Base-by-base conservation (phyloP, 2,329 filamentous ascomycete species). In the Fusarium verrucosum region DNA sequence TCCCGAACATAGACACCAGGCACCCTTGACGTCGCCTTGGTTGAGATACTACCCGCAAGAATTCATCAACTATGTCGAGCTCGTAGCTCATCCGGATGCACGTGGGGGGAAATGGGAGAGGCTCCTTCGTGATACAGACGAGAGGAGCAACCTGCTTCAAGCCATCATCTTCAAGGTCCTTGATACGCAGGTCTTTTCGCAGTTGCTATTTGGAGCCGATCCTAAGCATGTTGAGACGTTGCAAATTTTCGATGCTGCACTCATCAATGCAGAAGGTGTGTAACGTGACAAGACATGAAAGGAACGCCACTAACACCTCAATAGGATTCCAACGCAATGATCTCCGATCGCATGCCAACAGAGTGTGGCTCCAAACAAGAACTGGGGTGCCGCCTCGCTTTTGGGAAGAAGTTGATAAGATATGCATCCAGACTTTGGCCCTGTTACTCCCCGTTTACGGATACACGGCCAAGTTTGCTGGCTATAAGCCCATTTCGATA, bases 171-270 rank as follows among this genome's bases (percentile, higher is more conserved):
- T 74, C 61, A 71, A 59, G 58, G 52, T 73, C 30, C 56, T 76
- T 16, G 67, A 73, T 10, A 56, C 54, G 5, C 46, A 68, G 1
- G 59, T 75, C 17, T 74, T 77, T 17, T 72, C 71, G 7, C 44
- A 54, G 13, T 59, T 74, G 9, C 63, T 77, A 4, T 77, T 77
- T 58, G 76, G 75, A 11, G 74, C 75, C 19, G 52, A 54, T 16
- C 16, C 58, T 3, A 63, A 66, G n/a, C 73, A 76, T 45, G 33
- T 35, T 26, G 52, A 61, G 44, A 42, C 62, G 4, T 60, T 77
- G 4, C 30, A 52, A 10, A 55, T 55, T 13, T 66, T 67, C 10
- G 74, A 76, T 40, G 45, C 43, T 23, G 59, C 60, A 2, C 65
- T 74, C 33, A 53, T 72, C n/a, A 37, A 62, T 28, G 28, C 63